Conservation (phyloP, 2,329 filamentous ascomycete species). For the Cryphonectria naterciae region DNA sequence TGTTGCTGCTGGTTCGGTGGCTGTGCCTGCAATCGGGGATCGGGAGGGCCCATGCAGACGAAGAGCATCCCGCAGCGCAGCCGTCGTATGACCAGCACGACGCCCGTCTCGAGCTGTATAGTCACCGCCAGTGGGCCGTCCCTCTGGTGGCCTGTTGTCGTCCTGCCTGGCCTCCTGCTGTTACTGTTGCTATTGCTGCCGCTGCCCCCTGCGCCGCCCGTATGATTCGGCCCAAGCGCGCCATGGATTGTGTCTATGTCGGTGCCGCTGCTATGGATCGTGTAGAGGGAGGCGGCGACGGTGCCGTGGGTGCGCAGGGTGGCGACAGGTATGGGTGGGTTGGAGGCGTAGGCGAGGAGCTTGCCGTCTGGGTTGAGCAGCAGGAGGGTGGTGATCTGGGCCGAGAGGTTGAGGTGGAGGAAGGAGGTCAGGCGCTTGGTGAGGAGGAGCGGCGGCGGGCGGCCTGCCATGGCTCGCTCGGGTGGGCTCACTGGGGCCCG, state of each 20-base stretch:
- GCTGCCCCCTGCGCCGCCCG: conserved; percentile 29
- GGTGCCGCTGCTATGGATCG: conserved; percentile 56
- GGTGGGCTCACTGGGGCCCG: too few relatives aligned
- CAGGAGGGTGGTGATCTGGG: conserved; percentile 62
- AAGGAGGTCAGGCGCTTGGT: conserved; percentile 67
- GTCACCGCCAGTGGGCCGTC: conserved; percentile 47
- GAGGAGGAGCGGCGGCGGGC: conserved; percentile 62
- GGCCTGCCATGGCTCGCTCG: conserved; percentile 20
- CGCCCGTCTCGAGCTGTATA: conserved; percentile 59
- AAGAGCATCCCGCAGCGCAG: conserved; percentile 65
- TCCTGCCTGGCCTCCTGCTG: conserved; percentile 7
- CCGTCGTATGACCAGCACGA: conserved; percentile 61
- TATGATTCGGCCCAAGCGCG: conserved; percentile 35
- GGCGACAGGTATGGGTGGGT: conserved; percentile 51
- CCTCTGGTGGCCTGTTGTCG: background rate
- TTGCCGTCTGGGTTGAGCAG: conserved; percentile 64
- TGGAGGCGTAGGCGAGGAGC: conserved; percentile 64
- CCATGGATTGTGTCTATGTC: conserved; percentile 44
- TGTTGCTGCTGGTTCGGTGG: conserved; percentile 13
- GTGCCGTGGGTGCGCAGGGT: conserved; percentile 66
- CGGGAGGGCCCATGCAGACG: conserved; percentile 56
- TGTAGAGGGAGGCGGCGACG: conserved; percentile 65
- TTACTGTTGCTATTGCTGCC: conserved; percentile 23
- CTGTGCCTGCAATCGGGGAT: conserved; percentile 28
- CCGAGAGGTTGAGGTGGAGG: conserved; percentile 60